These are phyloP conservation scores for Rhodotorula mucilaginosa DNA, from an alignment of 1,284 basidiomycete genomes.

Conservation along the genomic window DNA sequence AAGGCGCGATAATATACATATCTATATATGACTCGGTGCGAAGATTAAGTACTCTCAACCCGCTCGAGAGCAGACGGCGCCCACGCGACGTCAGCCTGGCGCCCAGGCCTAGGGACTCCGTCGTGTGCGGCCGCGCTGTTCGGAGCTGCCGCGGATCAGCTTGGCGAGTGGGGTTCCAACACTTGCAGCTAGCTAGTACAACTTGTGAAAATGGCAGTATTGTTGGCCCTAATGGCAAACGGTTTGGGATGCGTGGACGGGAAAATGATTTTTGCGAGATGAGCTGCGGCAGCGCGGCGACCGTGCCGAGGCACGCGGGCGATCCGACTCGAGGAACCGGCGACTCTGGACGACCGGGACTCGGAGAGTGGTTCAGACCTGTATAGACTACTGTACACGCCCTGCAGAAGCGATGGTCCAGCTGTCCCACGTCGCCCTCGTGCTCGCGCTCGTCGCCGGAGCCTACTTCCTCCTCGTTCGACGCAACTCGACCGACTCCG, in stretches of 20 bases:
- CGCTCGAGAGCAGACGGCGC: too few species aligned
- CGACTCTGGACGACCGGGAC: background rate
- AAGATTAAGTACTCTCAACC: too few species aligned
- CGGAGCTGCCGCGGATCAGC: background rate
- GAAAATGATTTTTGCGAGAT: background rate
- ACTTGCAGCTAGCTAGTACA: too few species aligned
- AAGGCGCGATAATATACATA: background rate
- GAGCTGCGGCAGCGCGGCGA: background rate
- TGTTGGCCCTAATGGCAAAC: too few species aligned
- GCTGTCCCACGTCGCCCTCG: conserved; percentile 51
- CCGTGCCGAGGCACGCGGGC: too few species aligned
- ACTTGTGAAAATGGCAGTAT: too few species aligned
- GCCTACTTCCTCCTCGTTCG: conserved; percentile 73
- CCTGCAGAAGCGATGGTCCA: background rate
- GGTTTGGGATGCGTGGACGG: background rate
- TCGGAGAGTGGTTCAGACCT: too few species aligned
- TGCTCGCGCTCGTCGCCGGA: conserved; percentile 69
- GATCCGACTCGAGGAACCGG: too few species aligned
- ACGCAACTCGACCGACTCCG: conserved; percentile 52
- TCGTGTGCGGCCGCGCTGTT: too few species aligned
- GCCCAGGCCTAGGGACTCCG: background rate
- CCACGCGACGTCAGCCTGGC: too few species aligned
- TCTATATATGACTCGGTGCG: too few species aligned
- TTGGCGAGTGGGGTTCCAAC: background rate
- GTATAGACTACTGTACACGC: too few species aligned